phyloP scores from a whole-genome alignment of 1,284 basidiomycete species.

The Ceraceosorus bombacis region DNA sequence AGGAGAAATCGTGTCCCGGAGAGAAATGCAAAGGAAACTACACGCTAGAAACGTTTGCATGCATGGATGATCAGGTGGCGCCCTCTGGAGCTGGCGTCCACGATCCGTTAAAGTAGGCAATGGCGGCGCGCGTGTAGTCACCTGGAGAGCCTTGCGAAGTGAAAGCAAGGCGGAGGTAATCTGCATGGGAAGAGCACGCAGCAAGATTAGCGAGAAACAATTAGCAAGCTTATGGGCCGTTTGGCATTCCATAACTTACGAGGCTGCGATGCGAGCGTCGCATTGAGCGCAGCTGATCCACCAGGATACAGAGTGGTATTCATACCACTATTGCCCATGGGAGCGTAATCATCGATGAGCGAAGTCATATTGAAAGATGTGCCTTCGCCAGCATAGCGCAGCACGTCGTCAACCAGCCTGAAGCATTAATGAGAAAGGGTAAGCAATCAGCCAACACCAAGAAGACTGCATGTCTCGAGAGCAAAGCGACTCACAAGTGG shows the following conservation, averaged over 20 bases:
- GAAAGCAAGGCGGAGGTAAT: constrained; percentile 70
- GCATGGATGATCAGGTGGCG: constrained; percentile 40
- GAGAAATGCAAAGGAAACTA: too few relatives aligned
- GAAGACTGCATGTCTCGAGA: too few relatives aligned
- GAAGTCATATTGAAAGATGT: constrained; percentile 46
- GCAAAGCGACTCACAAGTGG: constrained; percentile 50
- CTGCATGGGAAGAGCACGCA: constrained; percentile 55
- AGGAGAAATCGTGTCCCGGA: too few relatives aligned
- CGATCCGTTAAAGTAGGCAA: constrained; percentile 67
- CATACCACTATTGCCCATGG: background rate
- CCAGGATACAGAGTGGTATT: background rate
- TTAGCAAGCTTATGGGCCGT: background rate
- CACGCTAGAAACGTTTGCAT: too few relatives aligned
- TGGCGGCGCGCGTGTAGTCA: constrained; percentile 74
- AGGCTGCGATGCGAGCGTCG: background rate
- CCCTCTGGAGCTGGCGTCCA: constrained; percentile 67
- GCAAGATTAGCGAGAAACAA: constrained; percentile 54
- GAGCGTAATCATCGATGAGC: constrained; percentile 12
- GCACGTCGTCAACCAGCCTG: constrained; percentile 70
- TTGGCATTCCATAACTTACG: background rate
- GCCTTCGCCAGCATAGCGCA: constrained; percentile 62
- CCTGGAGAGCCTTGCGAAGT: constrained; percentile 61
- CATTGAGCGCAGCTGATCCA: constrained; percentile 2
- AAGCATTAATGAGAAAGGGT: too few relatives aligned
- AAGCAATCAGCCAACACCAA: too few relatives aligned